These are phyloP conservation scores for Cystobasidium onofrii DNA, from an alignment of 768 basidiomycete species.

Conservation along the genomic window DNA sequence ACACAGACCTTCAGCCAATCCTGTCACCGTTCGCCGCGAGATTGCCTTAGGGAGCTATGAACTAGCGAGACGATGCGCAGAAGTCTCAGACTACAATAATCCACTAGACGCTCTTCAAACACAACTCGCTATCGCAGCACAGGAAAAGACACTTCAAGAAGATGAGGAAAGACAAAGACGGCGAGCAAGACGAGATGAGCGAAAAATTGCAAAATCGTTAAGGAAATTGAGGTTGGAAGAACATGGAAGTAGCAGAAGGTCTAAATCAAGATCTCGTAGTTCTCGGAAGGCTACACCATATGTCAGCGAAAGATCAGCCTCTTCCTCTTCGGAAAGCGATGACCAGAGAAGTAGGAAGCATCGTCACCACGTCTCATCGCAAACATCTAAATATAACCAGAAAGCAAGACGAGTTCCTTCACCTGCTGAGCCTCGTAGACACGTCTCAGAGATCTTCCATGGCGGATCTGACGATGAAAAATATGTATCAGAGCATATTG, in stretches of 20 bases:
- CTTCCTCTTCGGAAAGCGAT: background rate
- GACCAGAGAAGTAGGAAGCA: background rate
- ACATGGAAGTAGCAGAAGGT: background rate
- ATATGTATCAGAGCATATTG: background rate
- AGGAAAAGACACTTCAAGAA: background rate
- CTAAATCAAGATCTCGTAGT: background rate
- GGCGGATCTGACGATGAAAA: background rate
- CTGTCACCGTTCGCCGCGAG: background rate
- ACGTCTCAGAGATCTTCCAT: background rate
- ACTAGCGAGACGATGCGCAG: background rate
- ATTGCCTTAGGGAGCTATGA: background rate
- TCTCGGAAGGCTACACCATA: background rate
- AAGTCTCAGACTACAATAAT: background rate
- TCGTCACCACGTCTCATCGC: background rate
- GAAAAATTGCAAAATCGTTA: background rate
- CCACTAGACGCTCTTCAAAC: background rate
- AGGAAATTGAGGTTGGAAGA: background rate
- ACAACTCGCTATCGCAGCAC: background rate
- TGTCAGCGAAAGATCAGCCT: background rate
- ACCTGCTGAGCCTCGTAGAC: background rate
- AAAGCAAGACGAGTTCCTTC: background rate
- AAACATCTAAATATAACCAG: background rate
- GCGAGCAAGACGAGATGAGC: background rate
- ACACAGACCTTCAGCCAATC: background rate
- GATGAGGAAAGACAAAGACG: background rate